Evolutionary conservation across 805 yeast species (phyloP), one percentile per base, ranked within the genome.

Genomic region (Starmerella ratchasimensis): DNA sequence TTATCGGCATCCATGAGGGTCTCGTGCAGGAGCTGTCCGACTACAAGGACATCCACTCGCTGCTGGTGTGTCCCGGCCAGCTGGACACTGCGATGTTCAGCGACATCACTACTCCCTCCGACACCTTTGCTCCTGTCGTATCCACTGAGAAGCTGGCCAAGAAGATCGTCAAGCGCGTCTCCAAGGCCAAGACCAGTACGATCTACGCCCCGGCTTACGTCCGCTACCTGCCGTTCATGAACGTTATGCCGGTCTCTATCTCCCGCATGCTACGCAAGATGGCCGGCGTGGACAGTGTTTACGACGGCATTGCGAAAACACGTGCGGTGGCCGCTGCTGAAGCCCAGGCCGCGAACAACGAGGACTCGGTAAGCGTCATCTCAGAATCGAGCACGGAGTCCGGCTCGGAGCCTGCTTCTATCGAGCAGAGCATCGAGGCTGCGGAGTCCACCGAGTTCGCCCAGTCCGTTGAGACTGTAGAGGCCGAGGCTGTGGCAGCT

Each of bases 1-100:
- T 82, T 21, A 72, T 88, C 36, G 84, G 88, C 0, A 59, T 84
- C 29, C 96, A 86, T 54, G 93, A 81, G 54, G 74, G 88, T 1
- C 59, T 88, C 25, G 71, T 80, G 0, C 73, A 72, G 50, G 90
- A 80, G 55, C 52, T 80, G 21, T 7, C 20, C 2, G 52, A 58
- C 36, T 55, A 58, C 2, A 53, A 59, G 3, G 76, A 80, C 7
- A 70, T 88, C 14, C 75, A 75, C 47, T 77, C 93, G 0, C 59
- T 88, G 39, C 61, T 88, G 25, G 66, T 88, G 0, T 76, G 90
- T 47, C 93, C 95, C 0, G 97, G 97, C 0, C 96, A 88, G 54
- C 56, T 88, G 44, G 69, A 66, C 34, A 83, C 96, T 0, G 50
- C 55, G 2, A 69, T 88, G 82, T 88, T 88, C 55, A 62, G 63